Conservation (phyloP, 495 filamentous ascomycete genomes). For the Penicillium chermesinum region DNA sequence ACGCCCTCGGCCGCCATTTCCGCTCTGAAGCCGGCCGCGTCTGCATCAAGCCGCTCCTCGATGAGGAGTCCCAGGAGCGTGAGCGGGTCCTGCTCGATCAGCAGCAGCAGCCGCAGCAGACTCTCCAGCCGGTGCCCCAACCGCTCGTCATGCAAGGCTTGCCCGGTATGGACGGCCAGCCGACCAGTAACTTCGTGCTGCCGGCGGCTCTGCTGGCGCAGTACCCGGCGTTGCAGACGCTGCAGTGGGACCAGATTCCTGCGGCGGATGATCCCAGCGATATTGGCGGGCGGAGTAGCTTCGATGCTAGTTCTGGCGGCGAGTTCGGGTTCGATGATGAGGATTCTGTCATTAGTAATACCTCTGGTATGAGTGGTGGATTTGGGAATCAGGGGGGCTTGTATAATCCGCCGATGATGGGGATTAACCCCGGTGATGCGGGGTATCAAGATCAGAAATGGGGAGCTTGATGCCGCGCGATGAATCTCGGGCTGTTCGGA, state of each 20-base stretch:
- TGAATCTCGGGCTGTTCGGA: too few species aligned
- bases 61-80: constrained; percentile 79
- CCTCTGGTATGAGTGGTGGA: constrained; percentile 33
- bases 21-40: constrained; percentile 90
- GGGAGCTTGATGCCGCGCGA: constrained; percentile 17
- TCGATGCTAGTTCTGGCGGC: constrained; percentile 76
- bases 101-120: constrained; percentile 36
- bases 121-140: constrained; percentile 39
- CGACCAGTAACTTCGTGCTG: constrained; percentile 57
- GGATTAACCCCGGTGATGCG: constrained; percentile 29
- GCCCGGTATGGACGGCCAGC: constrained; percentile 36
- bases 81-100: constrained; percentile 63
- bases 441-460: constrained; percentile 32
- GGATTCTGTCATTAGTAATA: constrained; percentile 33
- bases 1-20: constrained; percentile 96
- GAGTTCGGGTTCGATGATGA: constrained; percentile 51
- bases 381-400: constrained; percentile 32
- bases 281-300: constrained; percentile 76
- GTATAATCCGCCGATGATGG: constrained; percentile 33
- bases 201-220: constrained; percentile 85
- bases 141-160: constrained; percentile 40
- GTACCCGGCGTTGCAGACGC: constrained; percentile 79
- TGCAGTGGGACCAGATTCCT: constrained; percentile 68
- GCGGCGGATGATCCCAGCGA: constrained; percentile 59
- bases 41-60: constrained; percentile 91